These are phyloP conservation scores for Alloascoidea africana DNA, from an alignment of 805 yeast genomes.

Conservation along the genomic window DNA sequence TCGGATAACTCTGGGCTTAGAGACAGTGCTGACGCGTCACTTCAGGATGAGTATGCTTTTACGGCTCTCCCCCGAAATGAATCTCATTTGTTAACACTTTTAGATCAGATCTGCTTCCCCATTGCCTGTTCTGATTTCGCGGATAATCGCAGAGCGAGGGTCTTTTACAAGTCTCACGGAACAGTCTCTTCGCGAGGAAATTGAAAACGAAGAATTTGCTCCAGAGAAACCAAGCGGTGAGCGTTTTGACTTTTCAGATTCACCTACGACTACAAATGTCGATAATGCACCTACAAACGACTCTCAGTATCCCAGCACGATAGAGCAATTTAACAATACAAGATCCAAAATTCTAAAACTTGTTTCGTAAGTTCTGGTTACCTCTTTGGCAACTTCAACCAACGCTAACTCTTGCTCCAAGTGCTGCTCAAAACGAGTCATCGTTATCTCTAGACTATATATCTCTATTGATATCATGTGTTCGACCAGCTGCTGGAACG, in stretches of 20 bases:
- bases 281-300: background rate
- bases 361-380: too few species aligned
- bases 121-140: constrained; percentile 27
- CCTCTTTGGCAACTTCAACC: too few species aligned
- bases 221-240: background rate
- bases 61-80: too few species aligned
- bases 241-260: background rate
- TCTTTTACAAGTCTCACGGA: constrained; percentile 47
- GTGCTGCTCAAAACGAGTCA: constrained; percentile 80
- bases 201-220: too few species aligned
- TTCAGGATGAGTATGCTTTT: too few species aligned
- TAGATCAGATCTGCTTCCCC: too few species aligned
- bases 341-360: constrained; percentile 12
- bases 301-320: background rate
- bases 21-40: too few species aligned
- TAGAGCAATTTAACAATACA: constrained; percentile 11
- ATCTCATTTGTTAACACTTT: too few species aligned
- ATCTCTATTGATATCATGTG: constrained; percentile 64
- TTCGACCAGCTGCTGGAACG: constrained; percentile 74
- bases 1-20: too few species aligned
- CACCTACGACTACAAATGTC: background rate
- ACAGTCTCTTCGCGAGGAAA: constrained; percentile 31
- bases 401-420: too few species aligned
- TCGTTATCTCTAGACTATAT: constrained; percentile 80
- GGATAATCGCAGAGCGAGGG: constrained; percentile 43